These are phyloP conservation scores for Exserohilum rostratum DNA, from an alignment of 2,329 filamentous ascomycete genomes.

Conservation along the genomic window DNA sequence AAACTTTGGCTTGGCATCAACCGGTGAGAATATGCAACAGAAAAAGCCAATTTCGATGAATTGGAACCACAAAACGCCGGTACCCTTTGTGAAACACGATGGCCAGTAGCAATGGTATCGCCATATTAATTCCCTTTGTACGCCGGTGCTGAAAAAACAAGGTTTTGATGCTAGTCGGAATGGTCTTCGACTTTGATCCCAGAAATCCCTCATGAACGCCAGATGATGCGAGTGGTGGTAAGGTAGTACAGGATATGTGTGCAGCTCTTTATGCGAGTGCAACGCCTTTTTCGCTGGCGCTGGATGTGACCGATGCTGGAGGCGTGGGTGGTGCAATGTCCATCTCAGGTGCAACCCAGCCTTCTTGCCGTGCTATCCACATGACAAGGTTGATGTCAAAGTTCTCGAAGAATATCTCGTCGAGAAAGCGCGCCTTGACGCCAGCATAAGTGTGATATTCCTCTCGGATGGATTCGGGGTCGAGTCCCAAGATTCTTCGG, in stretches of 20 bases:
- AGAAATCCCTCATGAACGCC: slow-evolving; percentile 1
- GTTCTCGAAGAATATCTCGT: slow-evolving; percentile 53
- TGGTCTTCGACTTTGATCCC: slow-evolving; percentile 3
- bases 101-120: not conserved
- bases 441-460: slow-evolving; percentile 73
- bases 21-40: not conserved
- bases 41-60: not conserved
- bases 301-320: slow-evolving; percentile 25
- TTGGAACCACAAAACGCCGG: not conserved
- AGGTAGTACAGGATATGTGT: not conserved
- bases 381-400: slow-evolving; percentile 53
- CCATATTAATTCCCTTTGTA: not conserved
- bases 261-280: slow-evolving; percentile 5
- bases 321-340: slow-evolving; percentile 30
- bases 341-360: slow-evolving; percentile 30
- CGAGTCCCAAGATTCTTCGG: slow-evolving; percentile 72
- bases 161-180: not conserved
- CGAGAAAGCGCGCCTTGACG: slow-evolving; percentile 56
- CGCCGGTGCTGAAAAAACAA: not conserved
- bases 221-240: not conserved
- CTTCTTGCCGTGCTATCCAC: slow-evolving; percentile 45
- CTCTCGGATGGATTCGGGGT: slow-evolving; percentile 64
- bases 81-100: not conserved
- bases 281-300: slow-evolving; percentile 16
- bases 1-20: not conserved